Percentiles rank a stretch among this genome's conserved stretches.
Evolutionary conservation across 2,329 filamentous ascomycete genomes (phyloP).

Genomic region (Colletotrichum filicis): DNA sequence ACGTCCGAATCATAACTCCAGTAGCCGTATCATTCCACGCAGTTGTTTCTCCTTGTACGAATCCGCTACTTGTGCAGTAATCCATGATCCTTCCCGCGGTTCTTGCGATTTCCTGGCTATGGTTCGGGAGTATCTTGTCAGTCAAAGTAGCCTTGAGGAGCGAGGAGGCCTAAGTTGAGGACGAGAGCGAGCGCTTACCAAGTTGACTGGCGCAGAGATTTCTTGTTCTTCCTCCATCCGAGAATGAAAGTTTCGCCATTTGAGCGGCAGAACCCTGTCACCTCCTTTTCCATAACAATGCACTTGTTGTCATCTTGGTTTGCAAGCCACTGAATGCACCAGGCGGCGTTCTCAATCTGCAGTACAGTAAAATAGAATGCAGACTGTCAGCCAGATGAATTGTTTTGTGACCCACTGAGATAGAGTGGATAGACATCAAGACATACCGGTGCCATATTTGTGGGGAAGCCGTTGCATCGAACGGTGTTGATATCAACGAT

Average conservation of each 20-base stretch:
- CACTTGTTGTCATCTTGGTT: neutral
- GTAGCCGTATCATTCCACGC: constrained; percentile 2
- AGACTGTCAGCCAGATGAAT: neutral
- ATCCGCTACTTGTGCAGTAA: neutral
- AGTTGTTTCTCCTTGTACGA: constrained; percentile 9
- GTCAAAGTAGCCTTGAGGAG: neutral
- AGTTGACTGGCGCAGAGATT: constrained; percentile 1
- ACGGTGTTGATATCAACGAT: neutral
- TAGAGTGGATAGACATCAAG: neutral
- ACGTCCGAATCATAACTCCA: constrained; percentile 14
- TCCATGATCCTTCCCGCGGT: constrained; percentile 17
- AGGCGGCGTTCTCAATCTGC: neutral
- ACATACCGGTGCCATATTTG: neutral
- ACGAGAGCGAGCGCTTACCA: neutral
- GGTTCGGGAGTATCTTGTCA: neutral
- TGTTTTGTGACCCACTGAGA: neutral
- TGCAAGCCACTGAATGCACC: constrained; percentile 1
- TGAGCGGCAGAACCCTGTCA: neutral
- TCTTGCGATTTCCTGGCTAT: neutral
- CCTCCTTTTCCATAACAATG: neutral
- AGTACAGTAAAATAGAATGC: neutral
- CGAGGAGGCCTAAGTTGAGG: no score
- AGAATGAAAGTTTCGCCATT: constrained; percentile 1
- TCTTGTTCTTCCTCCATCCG: constrained; percentile 14
- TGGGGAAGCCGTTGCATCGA: neutral